Evolutionary conservation across 495 filamentous ascomycete genomes (phyloP).

Genomic region (Penicillium crystallinum): DNA sequence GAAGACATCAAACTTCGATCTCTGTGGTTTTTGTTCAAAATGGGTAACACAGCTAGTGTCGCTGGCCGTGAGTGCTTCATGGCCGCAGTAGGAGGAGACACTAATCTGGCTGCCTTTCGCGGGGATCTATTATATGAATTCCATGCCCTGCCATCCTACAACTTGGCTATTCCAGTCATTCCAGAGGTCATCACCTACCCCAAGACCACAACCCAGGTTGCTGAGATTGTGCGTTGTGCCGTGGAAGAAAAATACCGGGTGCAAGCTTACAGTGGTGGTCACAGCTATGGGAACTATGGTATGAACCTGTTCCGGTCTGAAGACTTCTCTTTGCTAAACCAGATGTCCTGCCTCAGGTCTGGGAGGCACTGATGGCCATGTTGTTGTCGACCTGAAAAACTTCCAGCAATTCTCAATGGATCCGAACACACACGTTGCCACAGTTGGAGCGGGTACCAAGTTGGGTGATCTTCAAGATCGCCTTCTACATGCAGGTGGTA

Average conservation of each 20-base stretch:
- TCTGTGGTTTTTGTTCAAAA: not conserved
- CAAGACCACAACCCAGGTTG: slow-evolving; percentile 49
- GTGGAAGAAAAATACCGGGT: slow-evolving; percentile 49
- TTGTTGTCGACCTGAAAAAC: slow-evolving; percentile 41
- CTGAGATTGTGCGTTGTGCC: slow-evolving; percentile 55
- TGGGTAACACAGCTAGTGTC: slow-evolving; percentile 9
- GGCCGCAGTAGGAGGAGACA: slow-evolving; percentile 18
- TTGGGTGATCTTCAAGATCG: slow-evolving; percentile 55
- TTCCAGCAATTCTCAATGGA: slow-evolving; percentile 52
- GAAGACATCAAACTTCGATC: not conserved
- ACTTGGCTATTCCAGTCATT: slow-evolving; percentile 54
- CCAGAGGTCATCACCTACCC: slow-evolving; percentile 62
- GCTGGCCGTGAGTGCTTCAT: slow-evolving; percentile 16
- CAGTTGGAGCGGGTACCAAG: slow-evolving; percentile 58
- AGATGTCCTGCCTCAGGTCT: slow-evolving; percentile 38
- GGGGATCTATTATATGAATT: slow-evolving; percentile 14
- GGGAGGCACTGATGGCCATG: slow-evolving; percentile 36
- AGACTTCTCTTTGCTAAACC: slow-evolving; percentile 35
- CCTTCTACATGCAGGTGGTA: slow-evolving; percentile 55
- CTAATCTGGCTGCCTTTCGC: slow-evolving; percentile 18
- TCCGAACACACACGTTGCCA: slow-evolving; percentile 50
- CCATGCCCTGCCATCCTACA: slow-evolving; percentile 41
- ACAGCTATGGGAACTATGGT: slow-evolving; percentile 60
- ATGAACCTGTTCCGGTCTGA: not conserved
- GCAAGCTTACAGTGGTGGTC: slow-evolving; percentile 65